Conservation (phyloP, 352 stramenopile genomes). For the Globisporangium sylvaticum region DNA sequence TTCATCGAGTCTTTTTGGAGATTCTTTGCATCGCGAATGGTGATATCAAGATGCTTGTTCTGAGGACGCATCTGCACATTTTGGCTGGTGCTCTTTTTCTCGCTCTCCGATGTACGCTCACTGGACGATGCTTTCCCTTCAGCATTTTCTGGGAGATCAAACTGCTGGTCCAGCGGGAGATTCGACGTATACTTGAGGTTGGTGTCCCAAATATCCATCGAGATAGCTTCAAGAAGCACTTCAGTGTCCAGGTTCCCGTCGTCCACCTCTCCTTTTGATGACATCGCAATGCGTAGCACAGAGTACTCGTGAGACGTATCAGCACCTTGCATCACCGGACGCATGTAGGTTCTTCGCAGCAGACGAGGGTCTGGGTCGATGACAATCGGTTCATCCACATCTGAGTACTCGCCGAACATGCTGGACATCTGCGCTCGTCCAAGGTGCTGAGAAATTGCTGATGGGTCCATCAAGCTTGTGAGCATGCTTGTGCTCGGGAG, state of each 20-base stretch:
- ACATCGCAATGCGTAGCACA: slow-evolving; percentile 80
- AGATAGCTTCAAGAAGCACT: slow-evolving; percentile 82
- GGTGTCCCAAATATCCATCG: slow-evolving; percentile 82
- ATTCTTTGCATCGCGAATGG: background rate
- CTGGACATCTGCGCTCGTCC: slow-evolving; percentile 31
- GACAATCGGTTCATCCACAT: slow-evolving; percentile 48
- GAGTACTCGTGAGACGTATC: slow-evolving; percentile 51
- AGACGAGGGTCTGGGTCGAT: slow-evolving; percentile 55
- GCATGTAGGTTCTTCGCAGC: slow-evolving; percentile 29
- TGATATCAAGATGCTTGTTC: slow-evolving; percentile 7
- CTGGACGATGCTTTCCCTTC: slow-evolving; percentile 9
- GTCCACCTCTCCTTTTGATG: slow-evolving; percentile 50
- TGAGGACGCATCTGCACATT: background rate
- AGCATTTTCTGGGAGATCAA: slow-evolving; percentile 43
- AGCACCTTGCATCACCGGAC: slow-evolving; percentile 22
- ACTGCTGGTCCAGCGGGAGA: slow-evolving; percentile 56
- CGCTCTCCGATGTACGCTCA: background rate
- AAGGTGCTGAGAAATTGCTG: slow-evolving; percentile 49
- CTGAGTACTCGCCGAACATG: slow-evolving; percentile 60
- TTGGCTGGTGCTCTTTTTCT: slow-evolving; percentile 1
- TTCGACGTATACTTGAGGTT: slow-evolving; percentile 85
- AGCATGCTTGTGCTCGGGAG: slow-evolving; percentile 69
- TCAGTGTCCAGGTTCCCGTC: slow-evolving; percentile 64
- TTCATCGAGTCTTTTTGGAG: slow-evolving; percentile 5
- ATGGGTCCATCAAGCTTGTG: slow-evolving; percentile 70